Evolutionary conservation across 2,329 filamentous ascomycete species (phyloP), one percentile per base, ranked within the genome.

Genomic region (Diaporthe australafricana): DNA sequence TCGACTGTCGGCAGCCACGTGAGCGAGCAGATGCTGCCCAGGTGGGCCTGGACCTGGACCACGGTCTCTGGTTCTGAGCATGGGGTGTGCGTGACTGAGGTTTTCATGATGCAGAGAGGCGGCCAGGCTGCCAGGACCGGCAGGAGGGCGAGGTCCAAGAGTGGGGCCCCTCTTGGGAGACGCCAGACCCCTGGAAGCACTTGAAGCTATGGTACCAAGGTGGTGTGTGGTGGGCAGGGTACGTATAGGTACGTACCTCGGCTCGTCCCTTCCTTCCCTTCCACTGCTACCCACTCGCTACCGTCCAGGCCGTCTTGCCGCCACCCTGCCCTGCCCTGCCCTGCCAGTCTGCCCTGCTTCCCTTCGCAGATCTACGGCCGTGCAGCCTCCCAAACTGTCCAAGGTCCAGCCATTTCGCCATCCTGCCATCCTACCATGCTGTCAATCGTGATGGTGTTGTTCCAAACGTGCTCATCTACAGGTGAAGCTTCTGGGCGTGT

Each of bases 251-350:
- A 65, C 62, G 47, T 53, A 67, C 48, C 48, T 53, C 63, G 50
- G 63, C 48, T 67, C 63, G 63, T 53, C 63, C 48, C 63, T 65
- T 65, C 42, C 30, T 50, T 8, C 30, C 60, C 22, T 40, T 38
- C 30, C 60, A 65, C 30, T 65, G 60, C 42, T 50, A 65, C 60
- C 42, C 60, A 48, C 42, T 63, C 42, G 57, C 57, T 48, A 63
- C 48, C 63, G 48, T 53, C 63, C 53, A 42, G 47, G 48, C 48
- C 63, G 48, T 53, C 63, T 67, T 53, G 47, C 60, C 60, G 60
- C 60, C 42, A 35, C 6, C 60, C 38, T 40, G 38, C 38, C 38
- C 9, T 35, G 38, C 38, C 38, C 38, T 40, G 38, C 38, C 38
- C 11, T 40, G 38, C 38, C 38, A 7, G 11, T n/a, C n/a, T n/a